Evolutionary conservation across 2,329 filamentous ascomycete genomes (phyloP).

Genomic region (Paracorniculantispora psalliotae): DNA sequence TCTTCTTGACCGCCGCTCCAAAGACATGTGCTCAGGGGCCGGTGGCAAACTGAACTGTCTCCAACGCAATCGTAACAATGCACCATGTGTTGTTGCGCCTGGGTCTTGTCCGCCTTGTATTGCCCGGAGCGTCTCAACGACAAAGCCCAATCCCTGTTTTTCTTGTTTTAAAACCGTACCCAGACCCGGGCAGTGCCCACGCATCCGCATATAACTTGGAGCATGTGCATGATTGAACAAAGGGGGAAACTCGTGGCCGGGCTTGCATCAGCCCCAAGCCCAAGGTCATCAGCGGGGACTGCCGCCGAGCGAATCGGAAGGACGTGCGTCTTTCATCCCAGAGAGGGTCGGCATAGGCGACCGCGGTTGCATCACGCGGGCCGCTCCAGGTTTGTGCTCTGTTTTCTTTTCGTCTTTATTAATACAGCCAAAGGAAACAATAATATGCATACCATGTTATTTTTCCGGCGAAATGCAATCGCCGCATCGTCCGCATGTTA

Average conservation of each 20-base stretch:
- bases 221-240: background rate
- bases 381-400: background rate
- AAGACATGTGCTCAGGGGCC: background rate
- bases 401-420: background rate
- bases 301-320: conserved; percentile 1
- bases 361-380: background rate
- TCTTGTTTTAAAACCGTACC: background rate
- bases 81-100: too few species aligned
- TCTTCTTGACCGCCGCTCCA: too few species aligned
- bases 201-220: background rate
- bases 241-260: too few species aligned
- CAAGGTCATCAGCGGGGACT: background rate
- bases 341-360: background rate
- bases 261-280: too few species aligned
- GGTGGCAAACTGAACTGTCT: background rate
- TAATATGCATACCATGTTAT: too few species aligned
- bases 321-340: background rate
- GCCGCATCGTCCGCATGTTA: background rate
- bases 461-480: background rate
- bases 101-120: background rate
- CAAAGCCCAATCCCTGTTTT: background rate
- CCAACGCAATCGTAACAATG: too few species aligned
- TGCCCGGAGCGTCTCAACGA: background rate
- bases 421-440: background rate
- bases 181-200: background rate